Evolutionary conservation across 2,329 filamentous ascomycete genomes (phyloP), one percentile per base, ranked within the genome.

Genomic region (Penicillium glabrum): DNA sequence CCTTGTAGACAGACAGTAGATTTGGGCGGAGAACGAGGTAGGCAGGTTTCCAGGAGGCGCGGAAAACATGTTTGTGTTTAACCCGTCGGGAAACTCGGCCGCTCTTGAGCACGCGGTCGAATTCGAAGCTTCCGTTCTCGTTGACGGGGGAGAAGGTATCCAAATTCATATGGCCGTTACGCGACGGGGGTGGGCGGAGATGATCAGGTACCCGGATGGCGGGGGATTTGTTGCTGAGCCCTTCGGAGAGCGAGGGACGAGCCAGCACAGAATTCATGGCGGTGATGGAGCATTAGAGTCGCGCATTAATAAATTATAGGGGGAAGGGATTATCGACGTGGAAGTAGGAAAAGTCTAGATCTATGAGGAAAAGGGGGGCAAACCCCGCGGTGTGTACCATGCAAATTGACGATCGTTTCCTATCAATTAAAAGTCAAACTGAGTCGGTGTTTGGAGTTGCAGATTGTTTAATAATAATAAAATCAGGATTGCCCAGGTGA

Each of bases 51-150:
- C 95, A 99, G 61, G 89, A 87, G 86, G 96, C 75, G 59, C 71
- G 70, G 63, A 79, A 80, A 51, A 92, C 91, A 87, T 96, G 96
- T 58, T 93, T 98, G 80, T 93, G 96, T 67, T 93, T 89, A 19
- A 92, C 96, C 65, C 93, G 86, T 77, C 96, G 96, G 70, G 89
- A 84, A 39, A 96, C 87, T 64, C 89, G 89, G 57, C 93, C 93
- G 56, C 89, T 87, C 78, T 96, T 98, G 73, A 98, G 84, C 54
- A 98, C 90, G 50, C 92, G 88, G 75, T 99, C 95, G 69, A 96
- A 96, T 69, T 95, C 93, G 73, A 96, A 99, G 75, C 91, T 95
- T 61, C 95, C 95, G 75, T 96, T 93, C 75, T 96, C 89, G 71
- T 93, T 96, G 62, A 98, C 91, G 5, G 92, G 91, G 29, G 91